Base-by-base conservation (phyloP, 345 rosid genomes). In the Acer saccharum region DNA sequence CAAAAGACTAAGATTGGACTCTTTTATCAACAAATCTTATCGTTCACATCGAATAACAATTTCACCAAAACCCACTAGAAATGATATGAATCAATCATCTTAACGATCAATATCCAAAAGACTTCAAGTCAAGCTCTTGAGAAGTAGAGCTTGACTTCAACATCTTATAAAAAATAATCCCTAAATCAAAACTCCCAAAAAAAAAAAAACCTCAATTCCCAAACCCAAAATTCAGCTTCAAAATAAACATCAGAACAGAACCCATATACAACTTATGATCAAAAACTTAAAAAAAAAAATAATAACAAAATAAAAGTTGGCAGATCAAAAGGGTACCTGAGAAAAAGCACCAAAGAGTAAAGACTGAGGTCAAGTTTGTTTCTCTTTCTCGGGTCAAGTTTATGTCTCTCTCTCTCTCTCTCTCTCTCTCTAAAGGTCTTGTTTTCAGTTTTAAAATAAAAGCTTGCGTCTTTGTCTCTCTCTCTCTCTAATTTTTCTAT, bases 241-340 rank as follows among this genome's bases (percentile, higher is more conserved):
- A n/a, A 20, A 17, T 55, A 65, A 57, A 57, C 21, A 73, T 43
- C 55, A 62, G 41, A 73, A 43, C 41, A 8, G 13, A 73, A 73
- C 76, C 76, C 57, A 44, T 41, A 14, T 43, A 25, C 29, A 62
- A 62, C 9, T 43, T 2, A 25, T 27, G 1, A 61, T 62, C 68
- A 43, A 8, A 43, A 43, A 43, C 46, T 43, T 6, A 43, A 10
- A 46, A 64, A 71, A 57, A 25, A 3, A 4, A 6, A 9, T 18
- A 67, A 41, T 43, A 7, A 9, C 13, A 46, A 10, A 46, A 9
- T 9, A 10, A 46, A 27, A 1, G 32, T 4, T 25, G 67, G 4
- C 3, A 3, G 71, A 68, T 68, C 54, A 46, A 43, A 10, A 43
- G 23, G 71, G 54, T 68, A 68, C 71, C 71, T 67, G 70, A 9